These are phyloP conservation scores for Ophiostoma australiae DNA, from an alignment of 2,329 filamentous ascomycete genomes.

Conservation along the genomic window DNA sequence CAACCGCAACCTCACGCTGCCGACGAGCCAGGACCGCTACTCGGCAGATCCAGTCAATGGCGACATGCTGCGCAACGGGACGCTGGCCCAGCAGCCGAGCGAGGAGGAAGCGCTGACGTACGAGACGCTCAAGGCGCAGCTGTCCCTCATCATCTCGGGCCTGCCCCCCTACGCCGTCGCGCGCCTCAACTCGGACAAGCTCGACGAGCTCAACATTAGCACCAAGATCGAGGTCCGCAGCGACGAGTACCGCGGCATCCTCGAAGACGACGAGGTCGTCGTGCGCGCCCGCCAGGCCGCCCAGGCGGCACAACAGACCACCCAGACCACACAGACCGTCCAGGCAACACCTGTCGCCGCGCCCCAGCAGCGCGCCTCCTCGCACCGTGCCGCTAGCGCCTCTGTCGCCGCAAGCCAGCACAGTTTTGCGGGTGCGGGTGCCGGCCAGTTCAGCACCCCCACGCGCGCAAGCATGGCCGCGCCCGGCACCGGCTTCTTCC, in stretches of 20 bases:
- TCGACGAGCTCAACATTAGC: conserved; percentile 78
- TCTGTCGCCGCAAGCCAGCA: conserved; percentile 37
- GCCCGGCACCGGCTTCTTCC: conserved; percentile 37
- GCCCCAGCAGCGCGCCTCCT: neutral
- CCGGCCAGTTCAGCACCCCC: conserved; percentile 44
- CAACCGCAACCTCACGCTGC: conserved; percentile 67
- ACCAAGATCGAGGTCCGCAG: conserved; percentile 69
- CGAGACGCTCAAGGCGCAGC: conserved; percentile 67
- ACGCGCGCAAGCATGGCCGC: conserved; percentile 42
- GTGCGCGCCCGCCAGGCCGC: conserved; percentile 37
- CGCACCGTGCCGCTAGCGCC: neutral
- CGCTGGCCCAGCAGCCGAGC: conserved; percentile 58
- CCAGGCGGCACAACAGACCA: conserved; percentile 22
- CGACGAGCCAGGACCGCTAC: conserved; percentile 58
- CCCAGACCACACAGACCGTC: conserved; percentile 20
- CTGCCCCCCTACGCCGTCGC: conserved; percentile 81
- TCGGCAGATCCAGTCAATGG: conserved; percentile 59
- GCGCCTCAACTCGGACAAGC: conserved; percentile 77
- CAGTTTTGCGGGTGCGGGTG: conserved; percentile 31
- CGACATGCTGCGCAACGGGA: conserved; percentile 64
- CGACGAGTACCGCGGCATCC: conserved; percentile 68
- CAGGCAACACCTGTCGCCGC: neutral
- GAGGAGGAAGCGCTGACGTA: conserved; percentile 60
- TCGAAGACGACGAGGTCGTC: conserved; percentile 75
- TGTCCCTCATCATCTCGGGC: conserved; percentile 66